Percentiles rank a stretch among this genome's conserved stretches.
These are phyloP conservation scores for Mycosphaerelloides madeirae DNA, from an alignment of 2,329 filamentous ascomycete species.

Conservation along the genomic window DNA sequence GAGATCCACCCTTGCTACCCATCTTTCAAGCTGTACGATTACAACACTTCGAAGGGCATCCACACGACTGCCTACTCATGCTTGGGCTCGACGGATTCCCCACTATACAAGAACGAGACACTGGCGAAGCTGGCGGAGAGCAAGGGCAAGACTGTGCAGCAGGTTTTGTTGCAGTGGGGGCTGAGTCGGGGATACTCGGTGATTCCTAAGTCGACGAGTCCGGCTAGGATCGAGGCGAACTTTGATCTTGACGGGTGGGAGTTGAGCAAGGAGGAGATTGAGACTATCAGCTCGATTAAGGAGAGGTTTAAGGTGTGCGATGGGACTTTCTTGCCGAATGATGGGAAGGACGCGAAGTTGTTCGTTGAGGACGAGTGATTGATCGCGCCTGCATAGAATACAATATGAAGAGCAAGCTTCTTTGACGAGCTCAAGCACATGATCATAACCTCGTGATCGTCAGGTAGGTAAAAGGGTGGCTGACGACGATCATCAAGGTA, in stretches of 20 bases:
- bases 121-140: conserved; percentile 55
- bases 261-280: conserved; percentile 67
- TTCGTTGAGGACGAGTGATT: conserved; percentile 14
- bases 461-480: too few relatives aligned
- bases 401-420: too few relatives aligned
- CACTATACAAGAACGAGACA: conserved; percentile 61
- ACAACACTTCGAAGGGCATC: conserved; percentile 68
- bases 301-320: conserved; percentile 80
- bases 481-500: too few relatives aligned
- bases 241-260: conserved; percentile 69
- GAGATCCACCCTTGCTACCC: conserved; percentile 78
- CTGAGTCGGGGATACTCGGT: conserved; percentile 76
- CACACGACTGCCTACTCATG: conserved; percentile 71
- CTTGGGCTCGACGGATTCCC: conserved; percentile 66
- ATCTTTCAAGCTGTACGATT: conserved; percentile 71
- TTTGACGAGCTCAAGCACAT: too few relatives aligned
- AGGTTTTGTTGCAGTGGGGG: conserved; percentile 76
- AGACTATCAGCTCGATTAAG: conserved; percentile 60
- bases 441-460: too few relatives aligned
- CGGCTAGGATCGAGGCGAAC: conserved; percentile 69
- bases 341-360: conserved; percentile 14
- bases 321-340: conserved; percentile 32
- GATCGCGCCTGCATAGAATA: too few relatives aligned
- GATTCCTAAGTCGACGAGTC: conserved; percentile 78
- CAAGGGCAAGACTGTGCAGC: conserved; percentile 66